A percentile compares a stretch with the other conserved stretches of the same genome.
phyloP scores from a whole-genome alignment of 371 early-diverging fungal species.

The Dipsacomyces acuminosporus region DNA sequence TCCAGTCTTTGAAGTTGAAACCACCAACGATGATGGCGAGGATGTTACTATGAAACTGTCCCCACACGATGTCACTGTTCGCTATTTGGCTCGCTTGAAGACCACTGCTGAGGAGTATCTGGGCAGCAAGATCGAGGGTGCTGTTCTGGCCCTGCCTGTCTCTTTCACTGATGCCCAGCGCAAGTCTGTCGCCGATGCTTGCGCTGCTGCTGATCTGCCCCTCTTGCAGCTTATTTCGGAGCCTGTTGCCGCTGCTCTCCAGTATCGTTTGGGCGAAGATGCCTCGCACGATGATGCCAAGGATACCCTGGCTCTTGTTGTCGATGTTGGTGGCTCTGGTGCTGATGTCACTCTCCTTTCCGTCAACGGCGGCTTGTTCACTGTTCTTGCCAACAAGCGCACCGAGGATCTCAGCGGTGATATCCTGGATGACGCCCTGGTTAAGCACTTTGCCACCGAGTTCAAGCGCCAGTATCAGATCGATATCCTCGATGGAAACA shows the following conservation, averaged over 20 bases:
- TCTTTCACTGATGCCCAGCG: conserved; percentile 87
- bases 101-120: conserved; percentile 88
- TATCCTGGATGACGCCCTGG: conserved; percentile 86
- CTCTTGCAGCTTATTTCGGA: conserved; percentile 89
- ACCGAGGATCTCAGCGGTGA: conserved; percentile 87
- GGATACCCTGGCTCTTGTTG: conserved; percentile 83
- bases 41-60: conserved; percentile 60
- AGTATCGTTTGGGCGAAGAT: conserved; percentile 74
- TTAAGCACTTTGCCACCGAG: conserved; percentile 76
- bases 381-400: conserved; percentile 78
- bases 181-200: conserved; percentile 73
- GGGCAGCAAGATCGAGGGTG: conserved; percentile 73
- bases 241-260: conserved; percentile 95
- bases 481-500: conserved; percentile 59
- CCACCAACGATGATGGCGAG: conserved; percentile 48
- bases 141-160: conserved; percentile 92
- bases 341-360: conserved; percentile 90
- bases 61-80: conserved; percentile 66
- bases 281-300: conserved; percentile 53
- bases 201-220: conserved; percentile 84
- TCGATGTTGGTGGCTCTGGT: conserved; percentile 96
- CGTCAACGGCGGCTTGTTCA: conserved; percentile 83
- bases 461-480: conserved; percentile 83
- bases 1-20: conserved; percentile 74
- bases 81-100: conserved; percentile 74